These are phyloP conservation scores for Gynochthodes officinalis DNA, from an alignment of 257 asterid species.

Conservation along the genomic window DNA sequence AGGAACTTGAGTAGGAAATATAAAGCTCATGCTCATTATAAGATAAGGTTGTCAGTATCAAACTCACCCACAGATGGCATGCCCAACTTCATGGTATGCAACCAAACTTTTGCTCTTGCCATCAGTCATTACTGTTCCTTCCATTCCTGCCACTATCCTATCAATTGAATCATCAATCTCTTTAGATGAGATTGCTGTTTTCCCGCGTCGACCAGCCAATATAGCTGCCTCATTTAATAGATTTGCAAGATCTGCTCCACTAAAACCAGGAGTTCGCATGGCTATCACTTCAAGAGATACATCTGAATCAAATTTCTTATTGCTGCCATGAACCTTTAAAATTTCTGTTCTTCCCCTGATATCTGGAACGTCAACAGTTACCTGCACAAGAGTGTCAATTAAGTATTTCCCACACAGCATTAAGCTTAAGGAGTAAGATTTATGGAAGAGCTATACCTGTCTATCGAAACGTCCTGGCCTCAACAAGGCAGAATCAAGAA, in stretches of 20 bases:
- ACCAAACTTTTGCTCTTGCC: slow-evolving; percentile 99
- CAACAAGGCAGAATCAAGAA: slow-evolving; percentile 91
- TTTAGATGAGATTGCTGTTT: slow-evolving; percentile 73
- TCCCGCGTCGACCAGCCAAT: slow-evolving; percentile 91
- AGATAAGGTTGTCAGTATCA: not conserved
- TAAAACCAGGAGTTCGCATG: slow-evolving; percentile 98
- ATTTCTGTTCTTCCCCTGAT: slow-evolving; percentile 96
- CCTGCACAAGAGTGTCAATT: slow-evolving; percentile 46
- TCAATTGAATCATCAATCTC: slow-evolving; percentile 97
- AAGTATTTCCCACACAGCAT: not conserved
- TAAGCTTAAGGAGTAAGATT: not conserved
- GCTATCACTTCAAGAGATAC: slow-evolving; percentile 95
- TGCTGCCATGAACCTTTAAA: slow-evolving; percentile 84
- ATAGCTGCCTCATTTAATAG: slow-evolving; percentile 97
- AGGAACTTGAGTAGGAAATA: not conserved
- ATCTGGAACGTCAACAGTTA: slow-evolving; percentile 90
- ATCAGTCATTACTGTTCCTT: slow-evolving; percentile 97
- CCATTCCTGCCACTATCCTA: slow-evolving; percentile 99
- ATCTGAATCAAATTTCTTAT: slow-evolving; percentile 75
- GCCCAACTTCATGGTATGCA: slow-evolving; percentile 99
- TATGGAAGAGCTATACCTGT: slow-evolving; percentile 51
- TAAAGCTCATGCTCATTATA: not conserved
- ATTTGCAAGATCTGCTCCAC: slow-evolving; percentile 99
- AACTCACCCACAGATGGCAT: slow-evolving; percentile 96
- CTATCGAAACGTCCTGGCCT: slow-evolving; percentile 98